These are phyloP conservation scores for Diplotaxis tenuifolia DNA, from an alignment of 345 rosid species.

Conservation along the genomic window DNA sequence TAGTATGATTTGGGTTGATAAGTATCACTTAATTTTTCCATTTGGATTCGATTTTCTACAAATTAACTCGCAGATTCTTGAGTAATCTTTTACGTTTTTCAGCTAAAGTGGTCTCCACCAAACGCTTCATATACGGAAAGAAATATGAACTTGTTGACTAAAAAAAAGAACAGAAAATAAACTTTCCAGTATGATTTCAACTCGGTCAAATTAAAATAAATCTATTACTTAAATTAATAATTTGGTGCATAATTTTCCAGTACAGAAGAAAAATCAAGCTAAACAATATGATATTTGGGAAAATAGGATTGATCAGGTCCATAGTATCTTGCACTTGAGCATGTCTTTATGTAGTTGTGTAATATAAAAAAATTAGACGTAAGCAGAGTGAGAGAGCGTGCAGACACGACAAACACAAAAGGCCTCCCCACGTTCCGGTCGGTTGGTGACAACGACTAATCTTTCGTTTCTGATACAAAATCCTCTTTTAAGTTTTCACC, in stretches of 20 bases:
- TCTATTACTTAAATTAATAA: neutral
- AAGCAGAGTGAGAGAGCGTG: constrained; percentile 55
- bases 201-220: constrained; percentile 5
- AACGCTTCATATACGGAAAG: neutral
- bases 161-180: neutral
- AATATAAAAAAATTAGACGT: constrained; percentile 3
- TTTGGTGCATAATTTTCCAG: neutral
- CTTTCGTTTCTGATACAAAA: constrained; percentile 12
- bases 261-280: neutral
- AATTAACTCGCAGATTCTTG: neutral
- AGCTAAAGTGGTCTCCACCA: neutral
- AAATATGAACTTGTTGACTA: constrained; percentile 8
- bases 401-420: constrained; percentile 69
- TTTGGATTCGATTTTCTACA: neutral
- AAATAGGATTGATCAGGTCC: constrained; percentile 23
- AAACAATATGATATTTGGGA: neutral
- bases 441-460: constrained; percentile 52
- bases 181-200: neutral
- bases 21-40: neutral
- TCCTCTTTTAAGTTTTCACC: constrained; percentile 33
- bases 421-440: constrained; percentile 68
- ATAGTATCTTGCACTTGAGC: constrained; percentile 12
- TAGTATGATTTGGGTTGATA: neutral
- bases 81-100: neutral
- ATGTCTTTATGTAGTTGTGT: constrained; percentile 28